Percentiles rank a stretch among this genome's conserved stretches.
Conservation (phyloP, 164 flowering plant species). For the Protea cynaroides region DNA sequence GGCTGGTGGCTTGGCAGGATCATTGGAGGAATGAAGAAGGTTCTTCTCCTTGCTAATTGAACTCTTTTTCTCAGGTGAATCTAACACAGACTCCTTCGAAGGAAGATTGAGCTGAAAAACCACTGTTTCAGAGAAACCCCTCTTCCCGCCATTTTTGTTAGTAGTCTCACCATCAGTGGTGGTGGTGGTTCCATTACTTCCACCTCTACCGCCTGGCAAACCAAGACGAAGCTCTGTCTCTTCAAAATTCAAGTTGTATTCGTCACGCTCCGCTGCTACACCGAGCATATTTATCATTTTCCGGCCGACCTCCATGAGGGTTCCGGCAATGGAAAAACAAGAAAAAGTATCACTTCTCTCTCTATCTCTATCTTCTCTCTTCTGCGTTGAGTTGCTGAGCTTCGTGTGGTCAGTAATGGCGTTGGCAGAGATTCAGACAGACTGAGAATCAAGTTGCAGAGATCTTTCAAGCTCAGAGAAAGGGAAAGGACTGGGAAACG, state of each 20-base stretch:
- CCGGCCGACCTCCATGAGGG: constrained; percentile 19
- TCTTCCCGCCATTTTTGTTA: constrained; percentile 34
- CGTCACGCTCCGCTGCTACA: background rate
- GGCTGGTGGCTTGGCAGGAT: constrained; percentile 53
- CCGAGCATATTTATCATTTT: constrained; percentile 23
- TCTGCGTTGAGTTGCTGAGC: background rate
- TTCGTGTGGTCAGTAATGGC: background rate
- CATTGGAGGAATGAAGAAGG: constrained; percentile 22
- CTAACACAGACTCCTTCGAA: constrained; percentile 7
- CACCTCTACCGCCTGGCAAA: constrained; percentile 35
- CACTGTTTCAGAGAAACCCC: constrained; percentile 58
- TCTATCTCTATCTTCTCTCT: background rate
- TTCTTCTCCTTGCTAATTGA: constrained; percentile 18
- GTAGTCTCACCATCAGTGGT: constrained; percentile 1
- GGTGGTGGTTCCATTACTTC: constrained; percentile 13
- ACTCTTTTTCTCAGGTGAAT: constrained; percentile 18
- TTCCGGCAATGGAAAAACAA: background rate
- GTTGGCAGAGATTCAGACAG: background rate
- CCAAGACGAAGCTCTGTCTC: constrained; percentile 71
- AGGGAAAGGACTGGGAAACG: too few species aligned
- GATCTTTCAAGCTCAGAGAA: too few species aligned
- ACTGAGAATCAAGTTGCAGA: too few species aligned
- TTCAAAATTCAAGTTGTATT: constrained; percentile 25
- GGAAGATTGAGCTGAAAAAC: constrained; percentile 78
- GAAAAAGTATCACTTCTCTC: background rate